A percentile compares a stretch with the other conserved stretches of the same genome.
Conservation (phyloP, 2,329 filamentous ascomycete species). For the Beauveria australis region DNA sequence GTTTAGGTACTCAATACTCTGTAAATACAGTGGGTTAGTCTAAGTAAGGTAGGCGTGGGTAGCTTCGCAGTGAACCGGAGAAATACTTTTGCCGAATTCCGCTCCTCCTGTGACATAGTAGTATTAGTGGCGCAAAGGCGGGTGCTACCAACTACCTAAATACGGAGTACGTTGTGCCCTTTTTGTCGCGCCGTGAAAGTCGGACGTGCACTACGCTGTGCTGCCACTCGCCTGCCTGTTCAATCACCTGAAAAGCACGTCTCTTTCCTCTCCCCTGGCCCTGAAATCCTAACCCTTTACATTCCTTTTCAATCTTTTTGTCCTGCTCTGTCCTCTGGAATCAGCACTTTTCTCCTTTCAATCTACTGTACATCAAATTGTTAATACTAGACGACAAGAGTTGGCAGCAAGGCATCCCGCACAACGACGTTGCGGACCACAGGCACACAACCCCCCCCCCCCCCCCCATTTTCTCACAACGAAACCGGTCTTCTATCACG, state of each 20-base stretch:
- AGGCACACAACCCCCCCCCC: not conserved
- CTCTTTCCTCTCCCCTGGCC: conserved; percentile 13
- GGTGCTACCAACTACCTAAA: no score
- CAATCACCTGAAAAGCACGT: not conserved
- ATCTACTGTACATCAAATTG: not conserved
- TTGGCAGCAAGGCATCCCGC: not conserved
- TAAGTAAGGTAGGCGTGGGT: no score
- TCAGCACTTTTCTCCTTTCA: not conserved
- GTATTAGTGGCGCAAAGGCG: not conserved
- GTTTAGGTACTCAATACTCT: no score
- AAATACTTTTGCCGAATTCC: not conserved
- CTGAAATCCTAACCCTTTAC: conserved; percentile 13
- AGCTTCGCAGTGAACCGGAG: not conserved
- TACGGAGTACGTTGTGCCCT: no score
- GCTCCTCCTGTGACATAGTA: not conserved
- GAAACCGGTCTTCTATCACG: not conserved
- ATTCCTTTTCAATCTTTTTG: conserved; percentile 4
- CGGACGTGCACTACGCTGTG: not conserved
- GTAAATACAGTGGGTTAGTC: not conserved
- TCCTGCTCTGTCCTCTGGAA: not conserved
- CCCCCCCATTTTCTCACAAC: not conserved
- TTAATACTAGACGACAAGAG: not conserved
- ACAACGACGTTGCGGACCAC: not conserved
- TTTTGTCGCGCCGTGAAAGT: not conserved
- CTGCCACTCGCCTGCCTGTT: not conserved